These are phyloP conservation scores for Trypanosoma rangeli DNA, from an alignment of 208 protist species.

Conservation along the genomic window DNA sequence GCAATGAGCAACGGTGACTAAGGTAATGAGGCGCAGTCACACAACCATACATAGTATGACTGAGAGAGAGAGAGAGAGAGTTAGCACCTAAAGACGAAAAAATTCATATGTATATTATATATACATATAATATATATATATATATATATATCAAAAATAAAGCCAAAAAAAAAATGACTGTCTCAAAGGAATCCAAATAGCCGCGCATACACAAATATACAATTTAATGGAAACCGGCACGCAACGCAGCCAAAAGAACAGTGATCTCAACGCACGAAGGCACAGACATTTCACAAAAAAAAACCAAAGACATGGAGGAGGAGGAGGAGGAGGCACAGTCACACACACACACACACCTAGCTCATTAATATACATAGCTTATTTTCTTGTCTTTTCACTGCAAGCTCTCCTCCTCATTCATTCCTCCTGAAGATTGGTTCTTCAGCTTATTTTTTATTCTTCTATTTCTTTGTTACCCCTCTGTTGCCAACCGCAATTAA, in stretches of 20 bases:
- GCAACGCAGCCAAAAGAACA: neutral
- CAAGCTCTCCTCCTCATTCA: neutral
- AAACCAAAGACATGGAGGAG: neutral
- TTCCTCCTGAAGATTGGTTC: neutral
- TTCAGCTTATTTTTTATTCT: neutral
- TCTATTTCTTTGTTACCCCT: neutral
- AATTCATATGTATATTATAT: neutral
- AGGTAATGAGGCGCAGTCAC: neutral
- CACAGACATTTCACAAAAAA: neutral
- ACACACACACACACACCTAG: neutral
- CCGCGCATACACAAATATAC: neutral
- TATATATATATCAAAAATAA: constrained; percentile 8
- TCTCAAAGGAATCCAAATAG: neutral
- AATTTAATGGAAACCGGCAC: neutral
- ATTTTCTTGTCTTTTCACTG: constrained; percentile 6
- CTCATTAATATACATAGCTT: neutral
- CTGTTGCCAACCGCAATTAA: no score
- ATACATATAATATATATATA: no score
- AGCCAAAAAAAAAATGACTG: constrained; percentile 6
- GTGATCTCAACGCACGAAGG: neutral
- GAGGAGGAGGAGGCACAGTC: neutral
- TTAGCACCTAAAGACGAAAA: neutral
- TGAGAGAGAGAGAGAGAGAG: neutral
- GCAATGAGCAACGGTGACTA: constrained; percentile 2
- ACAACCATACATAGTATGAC: neutral